Evolutionary conservation across 257 asterid genomes (phyloP), one percentile per base, ranked within the genome.

Genomic region (Eustoma russellianum): DNA sequence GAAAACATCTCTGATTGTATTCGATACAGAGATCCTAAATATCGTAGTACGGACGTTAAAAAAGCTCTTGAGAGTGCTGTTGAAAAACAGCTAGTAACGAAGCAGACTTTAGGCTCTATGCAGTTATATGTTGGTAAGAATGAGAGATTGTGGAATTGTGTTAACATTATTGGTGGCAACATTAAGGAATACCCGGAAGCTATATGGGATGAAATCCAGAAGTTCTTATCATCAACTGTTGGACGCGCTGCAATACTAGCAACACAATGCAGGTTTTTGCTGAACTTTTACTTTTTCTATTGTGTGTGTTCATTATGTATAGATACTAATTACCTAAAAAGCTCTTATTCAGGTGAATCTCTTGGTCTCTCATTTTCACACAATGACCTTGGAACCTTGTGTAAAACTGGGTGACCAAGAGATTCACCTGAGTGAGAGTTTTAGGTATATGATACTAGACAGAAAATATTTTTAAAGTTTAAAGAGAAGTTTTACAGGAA

Each of bases 61-160:
- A 90, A 81, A 75, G 97, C 96, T 67, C 77, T 90, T 57, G 83
- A 71, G 6, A 73, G 73, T 70, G 94, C 96, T 19, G 65, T 86
- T 61, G 91, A 81, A 71, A 84, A 83, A 73, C 94, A 86, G 76
- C 76, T 90, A 74, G 90, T 90, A 61, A 79, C 81, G 50, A 73
- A 63, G 56, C 86, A 77, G 64, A 82, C 74, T 57, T 40, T 77
- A 70, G 88, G 93, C 65, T 13, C 74, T 51, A 46, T 76, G 71
- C 80, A 74, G 70, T 67, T 90, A 70, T 90, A 63, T 66, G 77
- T 90, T 48, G 77, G 88, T 63, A 90, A 80, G 76, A 83, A 83
- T 69, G 86, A 83, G 77, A 86, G 50, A 65, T 58, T 90, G 17
- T 90, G 97, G 97, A 87, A 60, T 44, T 90, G 96, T 28, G 80